These are phyloP conservation scores for Copromyces sp. DNA, from an alignment of 495 filamentous ascomycete species.

Conservation along the genomic window DNA sequence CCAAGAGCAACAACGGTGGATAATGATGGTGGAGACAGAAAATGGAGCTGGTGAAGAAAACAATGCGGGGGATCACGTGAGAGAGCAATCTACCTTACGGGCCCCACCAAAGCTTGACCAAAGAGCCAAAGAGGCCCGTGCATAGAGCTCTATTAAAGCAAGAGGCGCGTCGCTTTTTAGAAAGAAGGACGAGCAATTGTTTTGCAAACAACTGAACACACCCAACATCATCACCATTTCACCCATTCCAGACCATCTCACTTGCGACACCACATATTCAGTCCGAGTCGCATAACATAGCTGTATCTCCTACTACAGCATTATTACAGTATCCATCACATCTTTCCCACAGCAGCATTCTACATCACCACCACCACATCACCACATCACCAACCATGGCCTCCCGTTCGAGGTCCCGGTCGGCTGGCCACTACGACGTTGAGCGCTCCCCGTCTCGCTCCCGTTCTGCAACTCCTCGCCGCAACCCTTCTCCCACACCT, in stretches of 20 bases:
- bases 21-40: neutral
- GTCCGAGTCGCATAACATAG: too few relatives aligned
- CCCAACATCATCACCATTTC: neutral
- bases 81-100: neutral
- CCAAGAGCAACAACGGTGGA: neutral
- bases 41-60: neutral
- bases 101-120: neutral
- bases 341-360: too few relatives aligned
- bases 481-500: conserved; percentile 6
- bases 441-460: conserved; percentile 2
- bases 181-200: neutral
- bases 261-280: too few relatives aligned
- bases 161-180: neutral
- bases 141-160: neutral
- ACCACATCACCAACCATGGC: conserved; percentile 6
- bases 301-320: neutral
- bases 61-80: neutral
- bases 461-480: conserved; percentile 1
- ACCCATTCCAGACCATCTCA: neutral
- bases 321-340: too few relatives aligned
- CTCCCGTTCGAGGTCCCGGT: conserved; percentile 8
- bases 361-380: neutral
- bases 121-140: neutral
- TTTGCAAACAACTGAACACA: neutral
- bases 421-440: conserved; percentile 4